Percentiles rank a stretch among this genome's conserved stretches.
These are phyloP conservation scores for Exutisphaerella laricina DNA, from an alignment of 2,329 filamentous ascomycete genomes.

Conservation along the genomic window DNA sequence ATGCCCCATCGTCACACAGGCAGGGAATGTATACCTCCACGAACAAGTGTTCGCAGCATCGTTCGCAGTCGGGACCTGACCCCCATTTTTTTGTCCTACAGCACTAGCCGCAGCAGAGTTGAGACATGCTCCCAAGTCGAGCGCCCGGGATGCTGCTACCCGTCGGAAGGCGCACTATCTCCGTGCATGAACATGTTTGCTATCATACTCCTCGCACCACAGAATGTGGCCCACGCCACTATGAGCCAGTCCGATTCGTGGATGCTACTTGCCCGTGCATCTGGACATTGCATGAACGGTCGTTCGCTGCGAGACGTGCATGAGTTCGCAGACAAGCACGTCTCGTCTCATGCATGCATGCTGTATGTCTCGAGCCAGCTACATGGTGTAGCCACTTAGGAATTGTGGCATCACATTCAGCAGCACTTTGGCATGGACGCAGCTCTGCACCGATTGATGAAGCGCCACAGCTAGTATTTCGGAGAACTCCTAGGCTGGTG, in stretches of 20 bases:
- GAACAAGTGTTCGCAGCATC: slow-evolving; percentile 24
- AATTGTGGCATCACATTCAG: too few species aligned
- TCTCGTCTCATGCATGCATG: slow-evolving; percentile 1
- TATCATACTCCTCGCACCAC: background rate
- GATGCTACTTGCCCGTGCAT: too few species aligned
- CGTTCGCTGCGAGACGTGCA: slow-evolving; percentile 11
- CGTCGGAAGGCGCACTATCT: slow-evolving; percentile 6
- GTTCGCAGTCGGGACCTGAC: slow-evolving; percentile 16
- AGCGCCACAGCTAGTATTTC: too few species aligned
- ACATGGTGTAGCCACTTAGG: too few species aligned
- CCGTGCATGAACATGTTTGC: slow-evolving; percentile 13
- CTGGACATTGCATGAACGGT: slow-evolving; percentile 8
- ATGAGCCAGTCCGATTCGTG: too few species aligned
- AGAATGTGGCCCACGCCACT: too few species aligned
- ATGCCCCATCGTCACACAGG: slow-evolving; percentile 7
- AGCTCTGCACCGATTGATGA: too few species aligned
- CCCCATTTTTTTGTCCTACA: slow-evolving; percentile 16
- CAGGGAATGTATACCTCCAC: slow-evolving; percentile 11
- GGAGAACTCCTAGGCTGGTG: too few species aligned
- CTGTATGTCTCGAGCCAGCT: slow-evolving; percentile 7
- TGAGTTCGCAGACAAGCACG: background rate
- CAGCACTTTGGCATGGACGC: too few species aligned
- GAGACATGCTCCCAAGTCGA: slow-evolving; percentile 15
- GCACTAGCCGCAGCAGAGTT: slow-evolving; percentile 15
- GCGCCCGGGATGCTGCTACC: slow-evolving; percentile 10